These are phyloP conservation scores for Rhododendron henanense DNA, from an alignment of 148 eudicot species.

Conservation along the genomic window DNA sequence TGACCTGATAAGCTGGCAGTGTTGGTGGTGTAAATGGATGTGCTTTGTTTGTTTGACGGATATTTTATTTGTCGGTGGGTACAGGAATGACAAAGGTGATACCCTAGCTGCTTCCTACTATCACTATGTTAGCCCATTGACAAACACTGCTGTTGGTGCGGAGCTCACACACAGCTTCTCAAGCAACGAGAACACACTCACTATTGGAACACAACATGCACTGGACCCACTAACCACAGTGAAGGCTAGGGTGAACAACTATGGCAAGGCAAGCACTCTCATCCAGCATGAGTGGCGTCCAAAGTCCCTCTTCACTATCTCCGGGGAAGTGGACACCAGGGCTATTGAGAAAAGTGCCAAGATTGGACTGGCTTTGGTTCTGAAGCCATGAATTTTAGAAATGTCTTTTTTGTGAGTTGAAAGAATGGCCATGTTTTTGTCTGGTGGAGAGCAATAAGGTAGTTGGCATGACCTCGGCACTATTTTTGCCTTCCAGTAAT, in stretches of 20 bases:
- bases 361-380: constrained; percentile 62
- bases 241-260: constrained; percentile 64
- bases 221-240: constrained; percentile 59
- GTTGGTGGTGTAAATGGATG: not conserved
- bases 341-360: constrained; percentile 83
- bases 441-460: constrained; percentile 22
- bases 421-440: constrained; percentile 12
- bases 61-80: not conserved
- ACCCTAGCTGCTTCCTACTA: constrained; percentile 60
- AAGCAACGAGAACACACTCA: constrained; percentile 65
- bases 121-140: constrained; percentile 64
- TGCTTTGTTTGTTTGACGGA: not conserved
- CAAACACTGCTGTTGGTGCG: constrained; percentile 73
- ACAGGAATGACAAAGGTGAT: constrained; percentile 71
- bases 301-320: constrained; percentile 56
- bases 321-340: constrained; percentile 79
- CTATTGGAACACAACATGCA: constrained; percentile 65
- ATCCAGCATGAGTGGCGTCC: constrained; percentile 83
- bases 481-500: not conserved
- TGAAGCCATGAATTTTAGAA: constrained; percentile 51
- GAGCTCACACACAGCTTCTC: constrained; percentile 73
- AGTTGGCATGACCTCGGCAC: not conserved
- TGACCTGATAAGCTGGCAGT: not conserved
- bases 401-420: not conserved
- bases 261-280: constrained; percentile 67